A percentile compares a stretch with the other conserved stretches of the same genome.
These are phyloP conservation scores for Suhomyces bolitotheri DNA, from an alignment of 1,139 yeast genomes.

Conservation along the genomic window DNA sequence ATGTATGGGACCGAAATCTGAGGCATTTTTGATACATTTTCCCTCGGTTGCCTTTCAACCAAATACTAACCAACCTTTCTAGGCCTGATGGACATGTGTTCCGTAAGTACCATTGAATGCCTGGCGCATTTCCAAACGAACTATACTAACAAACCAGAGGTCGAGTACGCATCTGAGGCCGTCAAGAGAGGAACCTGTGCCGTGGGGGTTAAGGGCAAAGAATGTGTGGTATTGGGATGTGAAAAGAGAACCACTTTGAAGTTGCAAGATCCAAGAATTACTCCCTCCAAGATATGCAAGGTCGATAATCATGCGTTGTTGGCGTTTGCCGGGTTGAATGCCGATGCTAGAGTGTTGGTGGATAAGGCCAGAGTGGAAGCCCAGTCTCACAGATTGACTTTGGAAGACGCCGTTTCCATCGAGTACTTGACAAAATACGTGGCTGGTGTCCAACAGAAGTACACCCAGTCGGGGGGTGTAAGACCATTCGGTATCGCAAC, in stretches of 20 bases:
- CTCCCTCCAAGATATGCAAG: slow-evolving; percentile 91
- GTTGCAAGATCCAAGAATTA: slow-evolving; percentile 92
- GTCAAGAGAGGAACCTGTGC: slow-evolving; percentile 98
- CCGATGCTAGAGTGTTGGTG: slow-evolving; percentile 92
- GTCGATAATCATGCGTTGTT: slow-evolving; percentile 87
- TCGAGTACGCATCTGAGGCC: slow-evolving; percentile 96
- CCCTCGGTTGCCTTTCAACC: slow-evolving; percentile 2
- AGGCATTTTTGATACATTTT: background rate
- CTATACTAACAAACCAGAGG: slow-evolving; percentile 55
- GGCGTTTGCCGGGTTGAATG: slow-evolving; percentile 97
- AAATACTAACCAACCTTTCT: slow-evolving; percentile 22
- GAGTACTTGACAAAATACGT: slow-evolving; percentile 92
- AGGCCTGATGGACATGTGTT: slow-evolving; percentile 99
- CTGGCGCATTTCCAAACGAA: background rate
- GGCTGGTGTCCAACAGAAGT: slow-evolving; percentile 95
- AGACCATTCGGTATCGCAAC: slow-evolving; percentile 96
- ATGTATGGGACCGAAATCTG: slow-evolving; percentile 33
- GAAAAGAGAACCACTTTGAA: slow-evolving; percentile 95
- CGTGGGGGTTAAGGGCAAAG: slow-evolving; percentile 91
- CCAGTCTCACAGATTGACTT: slow-evolving; percentile 89
- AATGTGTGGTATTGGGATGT: slow-evolving; percentile 90
- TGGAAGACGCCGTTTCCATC: slow-evolving; percentile 90
- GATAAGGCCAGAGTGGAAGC: slow-evolving; percentile 97
- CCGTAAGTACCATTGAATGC: slow-evolving; percentile 48
- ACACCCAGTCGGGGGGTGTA: slow-evolving; percentile 98